A percentile compares a stretch with the other conserved stretches of the same genome.
phyloP scores from a whole-genome alignment of 176 grass and related monocot species.

The Tillandsia fasciculata region DNA sequence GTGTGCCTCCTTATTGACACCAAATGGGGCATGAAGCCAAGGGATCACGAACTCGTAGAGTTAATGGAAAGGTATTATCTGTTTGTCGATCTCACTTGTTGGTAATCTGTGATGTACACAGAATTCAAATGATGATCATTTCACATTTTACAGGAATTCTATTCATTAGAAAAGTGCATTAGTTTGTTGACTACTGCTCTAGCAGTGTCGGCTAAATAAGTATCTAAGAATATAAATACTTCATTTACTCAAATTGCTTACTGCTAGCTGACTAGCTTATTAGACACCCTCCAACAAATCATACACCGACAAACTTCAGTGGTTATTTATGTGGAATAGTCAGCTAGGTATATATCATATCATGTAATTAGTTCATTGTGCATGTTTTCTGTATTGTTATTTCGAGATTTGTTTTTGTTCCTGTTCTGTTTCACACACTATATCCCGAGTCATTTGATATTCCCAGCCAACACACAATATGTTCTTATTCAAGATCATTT shows the following conservation, averaged over 20 bases:
- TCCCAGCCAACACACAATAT: too few relatives aligned
- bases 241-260: not conserved
- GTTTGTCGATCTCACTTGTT: not conserved
- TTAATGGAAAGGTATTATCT: constrained; percentile 68
- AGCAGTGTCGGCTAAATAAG: not conserved
- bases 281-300: too few relatives aligned
- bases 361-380: too few relatives aligned
- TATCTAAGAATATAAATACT: not conserved
- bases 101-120: not conserved
- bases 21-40: constrained; percentile 96
- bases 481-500: too few relatives aligned
- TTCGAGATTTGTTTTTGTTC: too few relatives aligned
- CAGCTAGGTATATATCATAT: too few relatives aligned
- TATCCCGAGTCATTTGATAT: too few relatives aligned
- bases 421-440: too few relatives aligned
- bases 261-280: not conserved
- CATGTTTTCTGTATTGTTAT: too few relatives aligned
- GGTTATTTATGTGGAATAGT: too few relatives aligned
- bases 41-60: constrained; percentile 83
- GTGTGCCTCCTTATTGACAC: constrained; percentile 93
- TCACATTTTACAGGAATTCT: not conserved
- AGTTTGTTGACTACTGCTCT: not conserved
- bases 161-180: not conserved
- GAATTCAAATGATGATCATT: not conserved
- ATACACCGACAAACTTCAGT: too few relatives aligned